Conservation (phyloP, 2,329 filamentous ascomycete species). For the Fusarium burgessii region DNA sequence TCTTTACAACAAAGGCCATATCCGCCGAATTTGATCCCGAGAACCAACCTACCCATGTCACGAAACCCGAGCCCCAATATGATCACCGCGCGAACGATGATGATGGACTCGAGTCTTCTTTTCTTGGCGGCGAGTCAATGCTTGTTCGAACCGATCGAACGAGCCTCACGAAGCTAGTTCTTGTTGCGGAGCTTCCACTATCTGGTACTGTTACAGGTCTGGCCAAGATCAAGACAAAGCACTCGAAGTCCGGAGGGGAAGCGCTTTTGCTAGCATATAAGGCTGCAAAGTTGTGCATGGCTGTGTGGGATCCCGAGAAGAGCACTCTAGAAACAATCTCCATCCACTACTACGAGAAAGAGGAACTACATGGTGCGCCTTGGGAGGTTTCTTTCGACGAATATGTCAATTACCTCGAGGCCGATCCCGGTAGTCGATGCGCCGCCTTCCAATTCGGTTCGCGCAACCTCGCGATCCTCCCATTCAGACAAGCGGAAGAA, state of each 20-base stretch:
- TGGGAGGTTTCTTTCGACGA: slow-evolving; percentile 82
- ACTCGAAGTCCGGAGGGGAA: slow-evolving; percentile 83
- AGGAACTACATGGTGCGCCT: slow-evolving; percentile 84
- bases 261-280: slow-evolving; percentile 85
- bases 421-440: slow-evolving; percentile 92
- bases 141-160: slow-evolving; percentile 72
- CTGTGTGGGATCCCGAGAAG: slow-evolving; percentile 91
- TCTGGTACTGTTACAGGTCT: slow-evolving; percentile 88
- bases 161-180: slow-evolving; percentile 80
- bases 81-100: slow-evolving; percentile 69
- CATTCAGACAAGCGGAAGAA: slow-evolving; percentile 87
- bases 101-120: slow-evolving; percentile 74
- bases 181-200: slow-evolving; percentile 86
- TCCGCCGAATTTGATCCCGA: slow-evolving; percentile 70
- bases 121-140: slow-evolving; percentile 72
- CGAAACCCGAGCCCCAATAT: slow-evolving; percentile 60
- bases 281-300: slow-evolving; percentile 91
- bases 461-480: slow-evolving; percentile 90
- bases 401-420: slow-evolving; percentile 83
- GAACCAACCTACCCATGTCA: slow-evolving; percentile 50
- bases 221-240: slow-evolving; percentile 78
- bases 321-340: slow-evolving; percentile 87
- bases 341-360: slow-evolving; percentile 98
- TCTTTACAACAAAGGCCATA: slow-evolving; percentile 81
- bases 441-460: slow-evolving; percentile 93